These are phyloP conservation scores for Geosmithia putterillii DNA, from an alignment of 2,329 filamentous ascomycete species.

Conservation along the genomic window DNA sequence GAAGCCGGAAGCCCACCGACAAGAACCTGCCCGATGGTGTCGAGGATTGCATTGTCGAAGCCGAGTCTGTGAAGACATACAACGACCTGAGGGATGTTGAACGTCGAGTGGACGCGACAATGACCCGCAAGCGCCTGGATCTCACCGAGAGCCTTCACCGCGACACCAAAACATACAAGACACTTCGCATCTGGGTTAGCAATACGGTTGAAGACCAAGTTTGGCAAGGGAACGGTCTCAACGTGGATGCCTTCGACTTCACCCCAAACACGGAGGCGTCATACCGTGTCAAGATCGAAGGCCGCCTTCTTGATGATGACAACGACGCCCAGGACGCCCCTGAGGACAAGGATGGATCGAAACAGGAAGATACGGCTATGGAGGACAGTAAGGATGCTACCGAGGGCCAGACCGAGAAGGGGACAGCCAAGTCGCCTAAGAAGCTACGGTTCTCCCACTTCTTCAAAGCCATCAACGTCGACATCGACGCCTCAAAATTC, in stretches of 20 bases:
- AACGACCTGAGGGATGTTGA: slow-evolving; percentile 76
- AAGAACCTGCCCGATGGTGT: slow-evolving; percentile 88
- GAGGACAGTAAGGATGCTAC: slow-evolving; percentile 16
- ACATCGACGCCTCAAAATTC: slow-evolving; percentile 53
- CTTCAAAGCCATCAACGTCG: slow-evolving; percentile 68
- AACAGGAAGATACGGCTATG: slow-evolving; percentile 16
- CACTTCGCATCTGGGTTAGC: slow-evolving; percentile 84
- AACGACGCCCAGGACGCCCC: slow-evolving; percentile 45
- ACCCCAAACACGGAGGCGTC: slow-evolving; percentile 63
- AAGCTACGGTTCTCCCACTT: slow-evolving; percentile 58
- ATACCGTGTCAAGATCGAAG: slow-evolving; percentile 88
- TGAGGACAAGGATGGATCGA: slow-evolving; percentile 21
- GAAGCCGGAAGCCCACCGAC: slow-evolving; percentile 84
- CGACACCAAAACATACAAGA: slow-evolving; percentile 67
- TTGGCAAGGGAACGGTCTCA: slow-evolving; percentile 66
- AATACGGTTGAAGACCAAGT: slow-evolving; percentile 92
- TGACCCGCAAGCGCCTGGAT: slow-evolving; percentile 88
- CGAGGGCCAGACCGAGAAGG: slow-evolving; percentile 19
- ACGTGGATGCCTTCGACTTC: slow-evolving; percentile 71
- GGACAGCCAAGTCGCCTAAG: slow-evolving; percentile 23
- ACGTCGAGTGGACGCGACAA: slow-evolving; percentile 77
- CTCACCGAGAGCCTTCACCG: slow-evolving; percentile 71
- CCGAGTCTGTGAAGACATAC: slow-evolving; percentile 73
- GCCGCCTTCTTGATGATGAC: slow-evolving; percentile 63
- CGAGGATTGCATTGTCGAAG: slow-evolving; percentile 63